Evolutionary conservation across 2,329 filamentous ascomycete genomes (phyloP).

Genomic region (Parascedosporium putredinis): DNA sequence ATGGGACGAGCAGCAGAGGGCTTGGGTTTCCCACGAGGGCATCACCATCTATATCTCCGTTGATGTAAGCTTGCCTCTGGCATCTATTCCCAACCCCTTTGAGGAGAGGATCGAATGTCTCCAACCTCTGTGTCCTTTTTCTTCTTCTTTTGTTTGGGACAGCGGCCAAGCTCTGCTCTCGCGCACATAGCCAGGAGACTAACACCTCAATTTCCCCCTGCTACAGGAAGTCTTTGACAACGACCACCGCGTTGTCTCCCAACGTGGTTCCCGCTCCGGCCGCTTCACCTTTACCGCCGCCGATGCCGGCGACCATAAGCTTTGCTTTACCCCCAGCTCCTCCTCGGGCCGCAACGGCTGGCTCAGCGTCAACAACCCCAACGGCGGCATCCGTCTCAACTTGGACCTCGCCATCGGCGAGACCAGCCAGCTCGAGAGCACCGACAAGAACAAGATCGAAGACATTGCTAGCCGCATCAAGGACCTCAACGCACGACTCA

Average conservation of each 20-base stretch:
- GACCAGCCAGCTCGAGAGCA: constrained; percentile 85
- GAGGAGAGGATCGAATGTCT: too few relatives aligned
- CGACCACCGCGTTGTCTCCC: constrained; percentile 88
- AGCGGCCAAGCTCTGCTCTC: background rate
- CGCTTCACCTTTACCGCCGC: constrained; percentile 94
- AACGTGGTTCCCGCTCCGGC: constrained; percentile 64
- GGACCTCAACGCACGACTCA: constrained; percentile 77
- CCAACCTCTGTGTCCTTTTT: too few relatives aligned
- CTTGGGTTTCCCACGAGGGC: constrained; percentile 63
- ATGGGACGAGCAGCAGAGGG: constrained; percentile 58
- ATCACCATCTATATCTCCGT: constrained; percentile 85
- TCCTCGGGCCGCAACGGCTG: constrained; percentile 59
- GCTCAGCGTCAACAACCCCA: constrained; percentile 53
- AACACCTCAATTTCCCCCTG: background rate
- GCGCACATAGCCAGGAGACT: background rate
- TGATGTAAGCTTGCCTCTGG: constrained; percentile 44
- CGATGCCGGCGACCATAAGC: constrained; percentile 87
- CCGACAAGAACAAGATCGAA: constrained; percentile 85
- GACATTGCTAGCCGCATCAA: constrained; percentile 81
- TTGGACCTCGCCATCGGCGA: constrained; percentile 92
- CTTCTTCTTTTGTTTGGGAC: background rate
- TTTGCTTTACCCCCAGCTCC: constrained; percentile 85
- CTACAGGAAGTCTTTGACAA: constrained; percentile 90
- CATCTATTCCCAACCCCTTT: background rate
- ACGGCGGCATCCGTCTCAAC: constrained; percentile 71